Conservation (phyloP, 257 asterid genomes). For the Nicotiana paniculata region DNA sequence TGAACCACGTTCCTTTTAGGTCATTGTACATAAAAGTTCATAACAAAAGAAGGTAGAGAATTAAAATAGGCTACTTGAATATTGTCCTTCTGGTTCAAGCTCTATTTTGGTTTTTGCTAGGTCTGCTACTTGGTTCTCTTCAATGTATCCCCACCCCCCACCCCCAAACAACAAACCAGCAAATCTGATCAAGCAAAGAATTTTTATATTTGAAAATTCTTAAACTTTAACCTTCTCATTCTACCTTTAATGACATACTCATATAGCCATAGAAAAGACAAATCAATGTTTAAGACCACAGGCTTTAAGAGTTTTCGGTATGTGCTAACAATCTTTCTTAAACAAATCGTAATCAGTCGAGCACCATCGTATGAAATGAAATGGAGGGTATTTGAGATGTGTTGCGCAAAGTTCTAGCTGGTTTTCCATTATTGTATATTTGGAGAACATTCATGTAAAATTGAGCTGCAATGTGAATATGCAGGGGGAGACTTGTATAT, state of each 20-base stretch:
- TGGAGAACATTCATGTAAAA: neutral
- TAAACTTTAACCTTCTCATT: neutral
- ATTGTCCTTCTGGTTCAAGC: neutral
- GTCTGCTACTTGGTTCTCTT: neutral
- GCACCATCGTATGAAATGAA: neutral
- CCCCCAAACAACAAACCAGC: too few species aligned
- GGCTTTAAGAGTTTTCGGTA: neutral
- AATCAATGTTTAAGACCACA: too few species aligned
- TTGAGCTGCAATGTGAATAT: neutral
- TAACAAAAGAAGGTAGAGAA: neutral
- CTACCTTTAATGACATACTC: neutral
- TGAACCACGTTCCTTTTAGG: neutral
- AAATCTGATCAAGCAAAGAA: too few species aligned
- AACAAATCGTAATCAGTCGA: neutral
- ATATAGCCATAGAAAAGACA: neutral
- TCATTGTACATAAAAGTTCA: neutral
- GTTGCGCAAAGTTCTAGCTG: neutral
- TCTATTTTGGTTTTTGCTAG: neutral
- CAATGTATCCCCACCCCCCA: too few species aligned
- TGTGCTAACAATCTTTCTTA: neutral
- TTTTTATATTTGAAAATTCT: neutral
- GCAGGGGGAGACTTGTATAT: conserved; percentile 73
- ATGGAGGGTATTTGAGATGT: neutral
- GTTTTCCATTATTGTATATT: neutral
- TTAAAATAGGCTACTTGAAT: neutral